Conservation (phyloP, 441 rosid species). For the Lepidium campestre region DNA sequence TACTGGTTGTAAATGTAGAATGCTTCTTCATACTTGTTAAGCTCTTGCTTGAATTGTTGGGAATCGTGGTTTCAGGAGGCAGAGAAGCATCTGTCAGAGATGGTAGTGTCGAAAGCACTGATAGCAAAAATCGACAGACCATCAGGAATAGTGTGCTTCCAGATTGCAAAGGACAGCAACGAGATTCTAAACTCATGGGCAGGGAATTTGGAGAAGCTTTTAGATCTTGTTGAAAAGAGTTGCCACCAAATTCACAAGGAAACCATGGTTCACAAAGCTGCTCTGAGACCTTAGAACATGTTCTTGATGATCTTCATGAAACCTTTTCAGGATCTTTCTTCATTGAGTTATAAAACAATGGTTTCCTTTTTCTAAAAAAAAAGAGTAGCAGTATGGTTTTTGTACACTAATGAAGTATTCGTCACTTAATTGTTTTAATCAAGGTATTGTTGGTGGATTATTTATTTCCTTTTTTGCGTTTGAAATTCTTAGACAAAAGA, state of each 20-base stretch:
- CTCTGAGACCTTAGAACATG: slow-evolving; percentile 46
- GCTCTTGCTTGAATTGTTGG: not conserved
- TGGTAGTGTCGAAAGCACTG: slow-evolving; percentile 92
- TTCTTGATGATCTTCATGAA: not conserved
- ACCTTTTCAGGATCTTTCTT: slow-evolving; percentile 3
- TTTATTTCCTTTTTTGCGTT: not conserved
- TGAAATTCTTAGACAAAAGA: not conserved
- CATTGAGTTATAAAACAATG: slow-evolving; percentile 19
- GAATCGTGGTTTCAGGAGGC: slow-evolving; percentile 53
- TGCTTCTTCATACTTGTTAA: not conserved
- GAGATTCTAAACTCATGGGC: slow-evolving; percentile 96
- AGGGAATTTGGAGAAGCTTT: slow-evolving; percentile 86
- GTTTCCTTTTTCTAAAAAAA: not conserved
- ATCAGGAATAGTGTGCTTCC: slow-evolving; percentile 80
- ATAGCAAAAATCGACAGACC: slow-evolving; percentile 95
- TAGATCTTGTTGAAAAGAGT: slow-evolving; percentile 98
- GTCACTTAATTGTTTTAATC: not conserved
- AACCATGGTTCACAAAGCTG: slow-evolving; percentile 98
- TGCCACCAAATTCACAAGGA: slow-evolving; percentile 99
- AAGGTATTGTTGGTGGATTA: slow-evolving; percentile 1
- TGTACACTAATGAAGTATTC: slow-evolving; percentile 20
- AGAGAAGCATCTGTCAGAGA: slow-evolving; percentile 96
- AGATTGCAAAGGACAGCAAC: slow-evolving; percentile 83
- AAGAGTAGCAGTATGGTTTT: slow-evolving; percentile 5
- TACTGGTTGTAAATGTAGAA: not conserved